A percentile compares a stretch with the other conserved stretches of the same genome.
These are phyloP conservation scores for Deinandra increscens DNA, from an alignment of 129 eudicot genomes.

Conservation along the genomic window DNA sequence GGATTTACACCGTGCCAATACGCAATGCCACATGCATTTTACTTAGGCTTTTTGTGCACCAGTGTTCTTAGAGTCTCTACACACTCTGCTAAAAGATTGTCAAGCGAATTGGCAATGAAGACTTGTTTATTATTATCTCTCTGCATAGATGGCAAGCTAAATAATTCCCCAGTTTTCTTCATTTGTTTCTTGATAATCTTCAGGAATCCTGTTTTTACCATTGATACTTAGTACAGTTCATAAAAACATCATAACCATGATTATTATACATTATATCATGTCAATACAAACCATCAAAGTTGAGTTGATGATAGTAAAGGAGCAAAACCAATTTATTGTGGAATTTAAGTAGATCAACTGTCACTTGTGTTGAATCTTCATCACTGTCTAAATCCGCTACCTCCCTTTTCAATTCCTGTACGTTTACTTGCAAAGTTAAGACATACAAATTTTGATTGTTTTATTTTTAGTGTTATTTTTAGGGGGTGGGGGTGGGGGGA, in stretches of 20 bases:
- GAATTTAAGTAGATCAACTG: conserved; percentile 36
- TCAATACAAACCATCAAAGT: conserved; percentile 31
- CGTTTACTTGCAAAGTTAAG: conserved; percentile 1
- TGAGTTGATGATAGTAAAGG: conserved; percentile 41
- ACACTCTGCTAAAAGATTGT: conserved; percentile 35
- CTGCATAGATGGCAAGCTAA: conserved; percentile 28
- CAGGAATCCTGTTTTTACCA: conserved; percentile 31
- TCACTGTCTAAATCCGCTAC: conserved; percentile 8
- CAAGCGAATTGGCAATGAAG: conserved; percentile 32
- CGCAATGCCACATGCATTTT: not conserved
- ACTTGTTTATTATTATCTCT: conserved; percentile 30
- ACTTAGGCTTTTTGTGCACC: conserved; percentile 1
- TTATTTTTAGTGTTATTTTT: no score
- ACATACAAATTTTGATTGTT: not conserved
- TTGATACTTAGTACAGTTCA: not conserved
- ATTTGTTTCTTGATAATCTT: conserved; percentile 47
- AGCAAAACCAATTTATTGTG: conserved; percentile 43
- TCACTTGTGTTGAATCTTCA: conserved; percentile 30
- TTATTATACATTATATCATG: not conserved
- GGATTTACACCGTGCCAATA: conserved; percentile 13
- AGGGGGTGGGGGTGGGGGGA: not conserved
- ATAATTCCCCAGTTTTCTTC: conserved; percentile 43
- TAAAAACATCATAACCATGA: conserved; percentile 1
- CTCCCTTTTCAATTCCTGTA: conserved; percentile 34
- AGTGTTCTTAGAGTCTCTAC: conserved; percentile 30